Conservation (phyloP, 805 yeast species). For the Hanseniaspora lindneri region DNA sequence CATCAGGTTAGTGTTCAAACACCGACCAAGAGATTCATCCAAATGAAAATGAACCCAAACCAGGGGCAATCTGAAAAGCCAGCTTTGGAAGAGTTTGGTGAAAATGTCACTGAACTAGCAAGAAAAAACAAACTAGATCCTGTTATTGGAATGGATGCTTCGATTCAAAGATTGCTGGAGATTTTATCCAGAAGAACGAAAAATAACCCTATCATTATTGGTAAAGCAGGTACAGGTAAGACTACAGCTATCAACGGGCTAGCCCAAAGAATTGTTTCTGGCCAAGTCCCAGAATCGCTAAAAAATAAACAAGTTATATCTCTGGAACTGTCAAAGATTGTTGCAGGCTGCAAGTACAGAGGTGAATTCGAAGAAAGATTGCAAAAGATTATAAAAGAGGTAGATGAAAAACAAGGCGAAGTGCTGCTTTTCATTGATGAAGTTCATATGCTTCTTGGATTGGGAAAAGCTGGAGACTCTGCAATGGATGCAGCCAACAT, state of each 20-base stretch:
- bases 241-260: slow-evolving; percentile 94
- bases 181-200: slow-evolving; percentile 85
- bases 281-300: slow-evolving; percentile 91
- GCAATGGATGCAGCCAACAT: slow-evolving; percentile 91
- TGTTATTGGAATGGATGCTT: slow-evolving; percentile 93
- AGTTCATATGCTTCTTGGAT: slow-evolving; percentile 74
- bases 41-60: slow-evolving; percentile 34
- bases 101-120: slow-evolving; percentile 77
- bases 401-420: slow-evolving; percentile 63
- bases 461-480: slow-evolving; percentile 80
- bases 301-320: slow-evolving; percentile 74
- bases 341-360: slow-evolving; percentile 88
- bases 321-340: slow-evolving; percentile 74
- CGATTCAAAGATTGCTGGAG: slow-evolving; percentile 84
- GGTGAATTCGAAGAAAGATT: slow-evolving; percentile 93
- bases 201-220: slow-evolving; percentile 89
- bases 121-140: slow-evolving; percentile 87
- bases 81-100: slow-evolving; percentile 74
- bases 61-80: slow-evolving; percentile 47
- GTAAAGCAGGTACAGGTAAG: slow-evolving; percentile 96
- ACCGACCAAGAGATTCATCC: slow-evolving; percentile 19
- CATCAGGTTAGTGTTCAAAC: too few relatives aligned
- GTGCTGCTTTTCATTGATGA: slow-evolving; percentile 83
- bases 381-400: slow-evolving; percentile 68
- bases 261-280: slow-evolving; percentile 82